Percentiles rank a stretch among this genome's conserved stretches.
These are phyloP conservation scores for Clavaria fumosa DNA, from an alignment of 768 basidiomycete species.

Conservation along the genomic window DNA sequence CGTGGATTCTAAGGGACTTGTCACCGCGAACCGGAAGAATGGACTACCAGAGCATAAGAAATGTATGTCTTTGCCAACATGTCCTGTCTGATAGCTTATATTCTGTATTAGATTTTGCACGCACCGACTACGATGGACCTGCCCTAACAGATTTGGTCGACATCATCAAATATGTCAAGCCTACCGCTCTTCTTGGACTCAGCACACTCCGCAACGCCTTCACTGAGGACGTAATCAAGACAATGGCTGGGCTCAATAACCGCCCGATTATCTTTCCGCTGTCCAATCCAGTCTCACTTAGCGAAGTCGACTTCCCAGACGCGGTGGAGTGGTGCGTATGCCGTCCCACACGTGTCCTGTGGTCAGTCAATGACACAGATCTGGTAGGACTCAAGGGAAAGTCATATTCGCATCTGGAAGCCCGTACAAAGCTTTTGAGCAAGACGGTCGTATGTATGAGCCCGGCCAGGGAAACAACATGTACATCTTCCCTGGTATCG, in stretches of 20 bases:
- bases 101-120: constrained; percentile 46
- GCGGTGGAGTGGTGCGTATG: constrained; percentile 38
- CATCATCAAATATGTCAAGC: constrained; percentile 56
- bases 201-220: constrained; percentile 54
- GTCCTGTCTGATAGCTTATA: background rate
- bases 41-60: constrained; percentile 62
- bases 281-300: constrained; percentile 52
- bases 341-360: background rate
- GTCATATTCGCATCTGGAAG: constrained; percentile 63
- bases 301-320: constrained; percentile 45
- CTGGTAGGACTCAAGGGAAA: constrained; percentile 40
- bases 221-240: constrained; percentile 40
- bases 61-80: constrained; percentile 23
- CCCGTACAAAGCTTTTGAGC: constrained; percentile 43
- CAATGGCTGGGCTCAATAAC: constrained; percentile 47
- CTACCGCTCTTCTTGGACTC: constrained; percentile 64
- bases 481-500: constrained; percentile 52
- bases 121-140: constrained; percentile 51
- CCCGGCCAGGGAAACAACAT: constrained; percentile 76
- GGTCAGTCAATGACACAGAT: background rate
- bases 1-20: constrained; percentile 64
- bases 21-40: constrained; percentile 53
- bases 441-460: constrained; percentile 32
- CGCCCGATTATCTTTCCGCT: constrained; percentile 75
- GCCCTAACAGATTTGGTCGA: constrained; percentile 44